Base-by-base conservation (phyloP, 352 stramenopile genomes). In the Pythium biforme region DNA sequence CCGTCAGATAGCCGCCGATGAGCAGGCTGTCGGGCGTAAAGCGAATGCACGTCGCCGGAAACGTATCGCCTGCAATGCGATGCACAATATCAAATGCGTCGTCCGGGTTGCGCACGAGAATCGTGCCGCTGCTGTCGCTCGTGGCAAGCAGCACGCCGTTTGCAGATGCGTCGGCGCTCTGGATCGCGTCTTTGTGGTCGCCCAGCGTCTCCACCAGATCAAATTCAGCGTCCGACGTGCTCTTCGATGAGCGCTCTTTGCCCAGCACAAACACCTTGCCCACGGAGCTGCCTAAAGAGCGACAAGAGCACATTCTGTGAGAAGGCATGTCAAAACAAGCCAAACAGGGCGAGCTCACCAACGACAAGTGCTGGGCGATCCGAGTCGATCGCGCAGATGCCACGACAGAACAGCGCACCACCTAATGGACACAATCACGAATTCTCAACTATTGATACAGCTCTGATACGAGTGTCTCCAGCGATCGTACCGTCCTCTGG, bases 51-150 rank as follows among this genome's bases (percentile, higher is more conserved):
- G 78, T 88, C 37, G 72, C 74, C 8, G 78, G 62, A 29, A 79
- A 91, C 4, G 60, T 63, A 31, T 71, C 73, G 47, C 69, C 75
- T 9, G 53, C 50, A 56, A 92, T 77, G 39, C 81, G 77, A 25
- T 92, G 83, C 55, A 87, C 58, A 31, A 91, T 61, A 20, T 89
- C 76, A 40, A 88, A 90, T 14, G 74, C 71, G 29, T 86, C 67
- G 17, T 76, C 69, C 10, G 74, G 69, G 48, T 77, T 84, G 20
- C 70, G 72, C 31, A 92, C 71, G 31, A 90, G 64, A 43, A 93
- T 77, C 23, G 69, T 71, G 27, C 83, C 83, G 29, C 60, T 77
- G 60, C 76, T 75, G 63, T 94, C 85, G 55, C 74, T 78, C 54
- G 76, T 90, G 7, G 77, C 81, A 12, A 90, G 37, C 19, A 87